These are phyloP conservation scores for Deuterostichococcus epilithicus DNA, from an alignment of 139 green algal genomes.

Conservation along the genomic window DNA sequence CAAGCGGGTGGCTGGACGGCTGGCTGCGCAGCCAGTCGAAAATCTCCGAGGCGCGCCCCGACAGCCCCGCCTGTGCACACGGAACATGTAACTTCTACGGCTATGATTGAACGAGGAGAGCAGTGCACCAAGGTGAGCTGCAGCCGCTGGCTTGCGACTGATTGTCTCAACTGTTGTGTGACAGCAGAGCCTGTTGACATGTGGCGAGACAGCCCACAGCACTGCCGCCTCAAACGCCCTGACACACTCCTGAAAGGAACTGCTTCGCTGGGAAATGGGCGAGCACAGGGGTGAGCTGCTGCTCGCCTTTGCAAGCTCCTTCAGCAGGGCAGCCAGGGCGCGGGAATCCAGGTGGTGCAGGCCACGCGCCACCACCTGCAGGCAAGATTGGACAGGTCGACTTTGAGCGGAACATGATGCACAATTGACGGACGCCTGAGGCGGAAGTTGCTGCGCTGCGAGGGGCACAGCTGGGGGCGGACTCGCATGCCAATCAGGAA, in stretches of 20 bases:
- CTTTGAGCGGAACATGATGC: no score
- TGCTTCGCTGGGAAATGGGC: no score
- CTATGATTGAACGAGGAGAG: slow-evolving; percentile 16
- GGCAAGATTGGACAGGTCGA: no score
- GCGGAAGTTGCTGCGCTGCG: no score
- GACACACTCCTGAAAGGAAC: no score
- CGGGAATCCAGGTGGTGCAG: slow-evolving; percentile 71
- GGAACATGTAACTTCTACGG: background rate
- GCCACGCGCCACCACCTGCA: slow-evolving; percentile 49
- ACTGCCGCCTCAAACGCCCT: no score
- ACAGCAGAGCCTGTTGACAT: background rate
- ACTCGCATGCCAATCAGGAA: no score
- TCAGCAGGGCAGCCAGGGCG: slow-evolving; percentile 75
- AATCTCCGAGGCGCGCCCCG: slow-evolving; percentile 57
- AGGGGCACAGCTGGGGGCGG: no score
- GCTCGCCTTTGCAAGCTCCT: slow-evolving; percentile 65
- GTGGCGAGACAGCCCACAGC: background rate
- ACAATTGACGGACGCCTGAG: no score
- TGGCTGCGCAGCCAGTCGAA: slow-evolving; percentile 83
- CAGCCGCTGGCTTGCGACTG: background rate
- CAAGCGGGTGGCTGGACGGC: slow-evolving; percentile 48
- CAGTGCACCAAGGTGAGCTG: background rate
- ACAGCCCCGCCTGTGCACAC: slow-evolving; percentile 9
- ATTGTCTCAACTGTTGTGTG: background rate
- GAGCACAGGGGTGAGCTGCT: background rate